A percentile compares a stretch with the other conserved stretches of the same genome.
Evolutionary conservation across 139 green algal species (phyloP).

Genomic region (Volvox africanus): DNA sequence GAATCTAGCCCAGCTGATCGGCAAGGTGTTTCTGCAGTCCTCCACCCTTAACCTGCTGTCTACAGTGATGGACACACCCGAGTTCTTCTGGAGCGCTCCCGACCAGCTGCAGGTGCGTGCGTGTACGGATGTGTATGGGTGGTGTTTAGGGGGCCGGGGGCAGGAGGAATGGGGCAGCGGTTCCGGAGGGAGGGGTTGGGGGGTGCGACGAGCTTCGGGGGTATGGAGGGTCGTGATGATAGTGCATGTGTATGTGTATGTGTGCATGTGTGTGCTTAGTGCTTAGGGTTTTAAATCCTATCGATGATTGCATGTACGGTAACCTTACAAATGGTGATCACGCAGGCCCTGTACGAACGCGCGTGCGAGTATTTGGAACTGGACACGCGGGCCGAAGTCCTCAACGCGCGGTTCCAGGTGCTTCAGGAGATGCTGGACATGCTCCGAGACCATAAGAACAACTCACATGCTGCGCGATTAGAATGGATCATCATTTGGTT

Average conservation of each 20-base stretch:
- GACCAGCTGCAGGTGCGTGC: constrained; percentile 75
- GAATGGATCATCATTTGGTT: constrained; percentile 85
- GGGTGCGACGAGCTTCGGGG: neutral
- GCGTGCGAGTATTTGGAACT: constrained; percentile 83
- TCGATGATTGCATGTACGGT: too few species aligned
- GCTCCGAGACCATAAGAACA: constrained; percentile 78
- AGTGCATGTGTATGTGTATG: too few species aligned
- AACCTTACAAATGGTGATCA: too few species aligned
- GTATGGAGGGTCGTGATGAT: neutral
- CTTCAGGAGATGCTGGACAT: constrained; percentile 90
- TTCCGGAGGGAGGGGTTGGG: neutral
- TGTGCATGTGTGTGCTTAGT: too few species aligned
- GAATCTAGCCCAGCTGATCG: constrained; percentile 82
- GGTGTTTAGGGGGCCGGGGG: too few species aligned
- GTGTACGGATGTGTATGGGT: neutral
- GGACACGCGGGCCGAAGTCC: constrained; percentile 63
- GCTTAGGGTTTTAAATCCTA: too few species aligned
- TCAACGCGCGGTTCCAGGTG: constrained; percentile 74
- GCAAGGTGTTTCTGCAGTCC: constrained; percentile 82
- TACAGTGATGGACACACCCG: constrained; percentile 78
- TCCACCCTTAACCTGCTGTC: constrained; percentile 77
- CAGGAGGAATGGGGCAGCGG: neutral
- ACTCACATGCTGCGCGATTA: constrained; percentile 71
- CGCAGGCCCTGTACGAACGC: constrained; percentile 76
- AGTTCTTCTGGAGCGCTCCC: constrained; percentile 85